phyloP scores from a whole-genome alignment of 345 rosid species.

The Populus davidiana region DNA sequence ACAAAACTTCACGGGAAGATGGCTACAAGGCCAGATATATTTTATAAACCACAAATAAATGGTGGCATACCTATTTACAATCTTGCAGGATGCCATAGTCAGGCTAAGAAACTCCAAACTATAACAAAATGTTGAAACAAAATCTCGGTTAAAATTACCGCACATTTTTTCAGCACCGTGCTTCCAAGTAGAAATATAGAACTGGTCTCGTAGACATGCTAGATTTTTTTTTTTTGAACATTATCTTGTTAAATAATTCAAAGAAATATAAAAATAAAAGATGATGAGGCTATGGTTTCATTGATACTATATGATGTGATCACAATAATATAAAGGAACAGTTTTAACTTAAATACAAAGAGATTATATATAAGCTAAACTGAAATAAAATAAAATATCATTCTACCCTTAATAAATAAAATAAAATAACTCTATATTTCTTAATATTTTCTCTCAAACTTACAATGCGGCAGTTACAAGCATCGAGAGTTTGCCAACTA shows the following conservation, averaged over 20 bases:
- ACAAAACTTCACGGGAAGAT: background rate
- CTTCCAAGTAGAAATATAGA: background rate
- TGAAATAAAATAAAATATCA: too few species aligned
- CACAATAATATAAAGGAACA: too few species aligned
- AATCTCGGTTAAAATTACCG: conserved; percentile 10
- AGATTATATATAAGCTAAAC: too few species aligned
- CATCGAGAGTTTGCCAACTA: too few species aligned
- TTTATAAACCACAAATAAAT: background rate
- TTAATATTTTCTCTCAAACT: too few species aligned
- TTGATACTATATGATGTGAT: too few species aligned
- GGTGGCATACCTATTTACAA: conserved; percentile 22
- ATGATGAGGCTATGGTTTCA: too few species aligned
- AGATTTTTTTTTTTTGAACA: background rate
- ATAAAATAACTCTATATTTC: too few species aligned
- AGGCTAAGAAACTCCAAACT: conserved; percentile 7
- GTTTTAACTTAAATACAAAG: too few species aligned
- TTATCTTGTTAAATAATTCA: background rate
- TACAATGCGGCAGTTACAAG: too few species aligned
- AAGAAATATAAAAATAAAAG: too few species aligned
- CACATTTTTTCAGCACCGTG: background rate
- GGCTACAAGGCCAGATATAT: background rate
- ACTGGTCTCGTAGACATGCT: background rate
- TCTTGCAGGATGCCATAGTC: conserved; percentile 2
- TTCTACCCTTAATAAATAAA: too few species aligned
- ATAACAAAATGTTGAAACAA: conserved; percentile 8